These are phyloP conservation scores for Leccinum griseonigrum DNA, from an alignment of 1,284 basidiomycete species.

Conservation along the genomic window DNA sequence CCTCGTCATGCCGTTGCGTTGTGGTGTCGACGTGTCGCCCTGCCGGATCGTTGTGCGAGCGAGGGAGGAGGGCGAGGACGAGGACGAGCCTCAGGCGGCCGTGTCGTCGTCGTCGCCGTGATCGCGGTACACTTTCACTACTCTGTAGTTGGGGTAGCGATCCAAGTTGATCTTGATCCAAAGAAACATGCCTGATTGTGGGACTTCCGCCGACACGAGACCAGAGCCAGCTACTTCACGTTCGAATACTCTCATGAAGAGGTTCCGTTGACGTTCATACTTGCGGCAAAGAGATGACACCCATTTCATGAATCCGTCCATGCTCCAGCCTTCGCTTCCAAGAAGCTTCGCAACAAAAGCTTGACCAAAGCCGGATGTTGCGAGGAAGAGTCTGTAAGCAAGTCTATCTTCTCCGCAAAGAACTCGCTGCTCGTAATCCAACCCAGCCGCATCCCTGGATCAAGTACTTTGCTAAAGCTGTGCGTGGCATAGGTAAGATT, in stretches of 20 bases:
- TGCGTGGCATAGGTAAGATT: not conserved
- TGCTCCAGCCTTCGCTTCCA: conserved; percentile 28
- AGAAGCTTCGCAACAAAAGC: conserved; percentile 34
- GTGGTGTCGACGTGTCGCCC: too few relatives aligned
- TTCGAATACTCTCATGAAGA: conserved; percentile 33
- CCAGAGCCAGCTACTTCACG: conserved; percentile 21
- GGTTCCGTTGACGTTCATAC: conserved; percentile 32
- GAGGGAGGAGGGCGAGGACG: too few relatives aligned
- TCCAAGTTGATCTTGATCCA: conserved; percentile 36
- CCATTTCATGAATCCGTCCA: conserved; percentile 35
- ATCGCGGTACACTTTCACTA: conserved; percentile 9
- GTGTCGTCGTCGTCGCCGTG: too few relatives aligned
- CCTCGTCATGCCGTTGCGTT: too few relatives aligned
- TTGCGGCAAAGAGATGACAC: conserved; percentile 30
- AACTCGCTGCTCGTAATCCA: conserved; percentile 49
- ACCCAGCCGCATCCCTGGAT: conserved; percentile 56
- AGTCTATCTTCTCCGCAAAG: conserved; percentile 49
- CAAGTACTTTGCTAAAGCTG: conserved; percentile 42
- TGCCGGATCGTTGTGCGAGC: too few relatives aligned
- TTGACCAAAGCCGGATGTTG: conserved; percentile 32
- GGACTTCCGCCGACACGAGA: conserved; percentile 25
- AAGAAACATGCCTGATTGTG: conserved; percentile 37
- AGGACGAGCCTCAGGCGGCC: too few relatives aligned
- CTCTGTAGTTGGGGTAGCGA: conserved; percentile 28
- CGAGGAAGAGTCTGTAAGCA: conserved; percentile 35